Base-by-base conservation (phyloP, 495 filamentous ascomycete genomes). In the Hyaloscypha bicolor region DNA sequence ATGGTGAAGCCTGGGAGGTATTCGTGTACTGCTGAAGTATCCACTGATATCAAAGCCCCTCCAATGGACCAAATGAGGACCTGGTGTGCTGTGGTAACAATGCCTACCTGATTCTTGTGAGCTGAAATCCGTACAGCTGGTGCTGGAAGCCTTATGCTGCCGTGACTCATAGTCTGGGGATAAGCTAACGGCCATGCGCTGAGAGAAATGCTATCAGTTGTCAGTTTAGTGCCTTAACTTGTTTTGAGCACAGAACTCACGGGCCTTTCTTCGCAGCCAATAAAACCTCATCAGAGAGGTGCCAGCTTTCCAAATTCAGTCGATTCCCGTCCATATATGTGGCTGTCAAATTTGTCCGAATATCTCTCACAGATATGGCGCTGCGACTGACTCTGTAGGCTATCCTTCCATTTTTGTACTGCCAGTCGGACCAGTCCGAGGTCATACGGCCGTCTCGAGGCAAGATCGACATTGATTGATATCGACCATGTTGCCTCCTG, bases 61-160 rank as follows among this genome's bases (percentile, higher is more conserved):
- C 69, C 71, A 35, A 73, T 58, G 19, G 42, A 58, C 69, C 71
- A 73, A 14, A 71, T 61, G 2, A 67, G 25, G 31, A 70, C 48
- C 30, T 69, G 56, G n/a, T 55, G 39, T n/a, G 53, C 16, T 1
- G 22, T 25, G 8, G 63, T 69, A 12, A 71, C 19, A 30, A 73
- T 69, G 42, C 63, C 69, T 12, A 71, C 66, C 22, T 65, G 37
- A 29, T 67, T 59, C 2, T 60, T 11, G 9, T 14, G 32, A 9
- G 58, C 66, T 9, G 65, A 67, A 4, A 69, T n/a, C 21, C 45
- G 42, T 21, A 12, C 1, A 16, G 57, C 22, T 12, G 4, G 45
- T 19, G 39, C 66, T 30, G 68, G 68, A 25, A 73, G 65, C 37
- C 62, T 61, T 48, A 69, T 48, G 11, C 56, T 30, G 11, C 67